Percentiles rank a stretch among this genome's conserved stretches.
Evolutionary conservation across 2,329 filamentous ascomycete species (phyloP).

Genomic region (Paracorniculantispora psalliotae): DNA sequence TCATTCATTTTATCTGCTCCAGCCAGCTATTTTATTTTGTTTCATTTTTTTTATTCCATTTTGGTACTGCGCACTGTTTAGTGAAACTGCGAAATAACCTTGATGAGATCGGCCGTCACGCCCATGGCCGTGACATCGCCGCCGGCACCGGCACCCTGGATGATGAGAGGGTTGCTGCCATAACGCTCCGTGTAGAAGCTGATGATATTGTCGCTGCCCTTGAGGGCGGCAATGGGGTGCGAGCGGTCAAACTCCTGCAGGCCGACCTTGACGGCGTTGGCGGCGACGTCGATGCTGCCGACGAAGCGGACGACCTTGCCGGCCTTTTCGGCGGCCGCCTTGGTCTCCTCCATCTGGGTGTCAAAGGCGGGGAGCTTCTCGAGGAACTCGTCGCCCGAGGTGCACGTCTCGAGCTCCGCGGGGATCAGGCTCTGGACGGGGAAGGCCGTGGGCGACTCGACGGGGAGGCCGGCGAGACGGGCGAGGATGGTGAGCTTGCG

Average conservation of each 20-base stretch:
- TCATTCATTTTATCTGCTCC: background rate
- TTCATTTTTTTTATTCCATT: background rate
- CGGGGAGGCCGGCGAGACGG: conserved; percentile 72
- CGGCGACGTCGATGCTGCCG: conserved; percentile 82
- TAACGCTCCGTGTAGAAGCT: conserved; percentile 98
- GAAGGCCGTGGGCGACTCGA: conserved; percentile 82
- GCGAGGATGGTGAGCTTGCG: conserved; percentile 93
- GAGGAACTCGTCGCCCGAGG: conserved; percentile 82
- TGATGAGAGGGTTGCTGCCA: conserved; percentile 81
- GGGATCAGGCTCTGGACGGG: conserved; percentile 93
- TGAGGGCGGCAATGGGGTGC: conserved; percentile 87
- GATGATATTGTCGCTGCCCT: conserved; percentile 98
- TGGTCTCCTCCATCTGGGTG: conserved; percentile 81
- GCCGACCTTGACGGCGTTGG: conserved; percentile 81
- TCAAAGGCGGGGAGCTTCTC: conserved; percentile 76
- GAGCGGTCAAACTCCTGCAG: conserved; percentile 83
- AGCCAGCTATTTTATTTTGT: background rate
- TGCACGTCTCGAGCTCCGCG: conserved; percentile 70
- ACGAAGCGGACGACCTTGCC: conserved; percentile 94
- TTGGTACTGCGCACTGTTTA: conserved; percentile 20
- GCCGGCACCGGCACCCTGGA: conserved; percentile 91
- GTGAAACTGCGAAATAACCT: conserved; percentile 70
- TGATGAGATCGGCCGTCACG: conserved; percentile 87
- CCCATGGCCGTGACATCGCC: conserved; percentile 98
- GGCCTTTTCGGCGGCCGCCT: conserved; percentile 75